phyloP scores from a whole-genome alignment of 2,329 filamentous ascomycete genomes.

The Atkinsonella hypoxylon region DNA sequence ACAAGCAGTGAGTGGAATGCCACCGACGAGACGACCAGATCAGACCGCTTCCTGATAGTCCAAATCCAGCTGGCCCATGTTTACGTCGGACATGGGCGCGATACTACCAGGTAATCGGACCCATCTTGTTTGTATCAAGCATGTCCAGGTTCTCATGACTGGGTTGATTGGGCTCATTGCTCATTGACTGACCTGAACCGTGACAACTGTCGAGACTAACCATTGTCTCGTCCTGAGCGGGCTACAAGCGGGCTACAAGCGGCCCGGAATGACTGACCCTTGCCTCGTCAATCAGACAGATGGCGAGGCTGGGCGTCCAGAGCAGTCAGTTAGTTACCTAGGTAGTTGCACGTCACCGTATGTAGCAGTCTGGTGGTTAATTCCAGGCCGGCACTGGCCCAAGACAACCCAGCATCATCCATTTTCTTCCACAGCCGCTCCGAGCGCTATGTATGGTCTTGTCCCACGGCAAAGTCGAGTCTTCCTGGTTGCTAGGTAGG shows the following conservation, averaged over 20 bases:
- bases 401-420: background rate
- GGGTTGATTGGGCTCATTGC: background rate
- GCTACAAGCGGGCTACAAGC: background rate
- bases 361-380: no score
- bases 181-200: constrained; percentile 2
- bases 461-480: background rate
- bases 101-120: constrained; percentile 2
- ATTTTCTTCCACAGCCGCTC: background rate
- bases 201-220: constrained; percentile 3
- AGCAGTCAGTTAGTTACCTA: no score
- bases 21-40: constrained; percentile 12
- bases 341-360: no score
- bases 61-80: background rate
- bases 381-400: no score
- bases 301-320: constrained; percentile 1
- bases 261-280: constrained; percentile 10
- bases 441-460: background rate
- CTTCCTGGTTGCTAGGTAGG: background rate
- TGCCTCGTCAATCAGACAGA: constrained; percentile 13
- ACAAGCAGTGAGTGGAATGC: constrained; percentile 20
- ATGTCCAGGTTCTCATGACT: constrained; percentile 2
- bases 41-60: constrained; percentile 6
- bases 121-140: constrained; percentile 4
- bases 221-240: background rate
- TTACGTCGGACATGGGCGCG: constrained; percentile 4